A percentile compares a stretch with the other conserved stretches of the same genome.
Conservation (phyloP, 257 asterid species). For the Paraleonurus japonicus region DNA sequence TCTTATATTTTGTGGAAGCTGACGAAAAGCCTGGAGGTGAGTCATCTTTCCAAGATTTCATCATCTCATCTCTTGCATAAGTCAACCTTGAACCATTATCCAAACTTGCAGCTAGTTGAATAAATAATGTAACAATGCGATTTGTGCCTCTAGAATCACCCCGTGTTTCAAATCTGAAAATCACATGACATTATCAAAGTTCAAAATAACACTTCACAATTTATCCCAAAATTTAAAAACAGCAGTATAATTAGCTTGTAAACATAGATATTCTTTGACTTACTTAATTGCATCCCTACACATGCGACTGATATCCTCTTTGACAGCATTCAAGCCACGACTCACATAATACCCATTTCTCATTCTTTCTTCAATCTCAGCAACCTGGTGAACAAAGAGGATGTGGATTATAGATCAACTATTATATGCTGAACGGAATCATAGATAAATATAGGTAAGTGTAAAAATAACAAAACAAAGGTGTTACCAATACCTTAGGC, state of each 20-base stretch:
- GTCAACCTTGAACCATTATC: slow-evolving; percentile 64
- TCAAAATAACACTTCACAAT: slow-evolving; percentile 10
- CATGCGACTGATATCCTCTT: slow-evolving; percentile 89
- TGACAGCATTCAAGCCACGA: slow-evolving; percentile 81
- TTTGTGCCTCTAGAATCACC: slow-evolving; percentile 67
- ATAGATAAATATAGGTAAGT: neutral
- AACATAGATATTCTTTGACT: slow-evolving; percentile 26
- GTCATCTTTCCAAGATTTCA: slow-evolving; percentile 64
- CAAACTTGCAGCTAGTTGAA: slow-evolving; percentile 77
- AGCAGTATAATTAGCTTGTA: neutral
- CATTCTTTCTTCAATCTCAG: slow-evolving; percentile 76
- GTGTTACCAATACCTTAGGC: slow-evolving; percentile 65
- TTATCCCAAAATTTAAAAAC: slow-evolving; percentile 10
- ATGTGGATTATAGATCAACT: slow-evolving; percentile 16
- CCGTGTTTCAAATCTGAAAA: slow-evolving; percentile 59
- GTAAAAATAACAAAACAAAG: slow-evolving; percentile 19
- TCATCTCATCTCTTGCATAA: slow-evolving; percentile 49
- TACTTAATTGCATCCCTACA: slow-evolving; percentile 94
- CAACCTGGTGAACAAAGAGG: slow-evolving; percentile 57
- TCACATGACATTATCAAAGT: slow-evolving; percentile 22
- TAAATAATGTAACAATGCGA: slow-evolving; percentile 63
- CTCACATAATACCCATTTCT: slow-evolving; percentile 75
- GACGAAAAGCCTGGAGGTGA: slow-evolving; percentile 87
- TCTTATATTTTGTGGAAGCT: slow-evolving; percentile 62
- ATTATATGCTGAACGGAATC: slow-evolving; percentile 1